These are phyloP conservation scores for Penicillium psychrofluorescens DNA, from an alignment of 495 filamentous ascomycete genomes.

Conservation along the genomic window DNA sequence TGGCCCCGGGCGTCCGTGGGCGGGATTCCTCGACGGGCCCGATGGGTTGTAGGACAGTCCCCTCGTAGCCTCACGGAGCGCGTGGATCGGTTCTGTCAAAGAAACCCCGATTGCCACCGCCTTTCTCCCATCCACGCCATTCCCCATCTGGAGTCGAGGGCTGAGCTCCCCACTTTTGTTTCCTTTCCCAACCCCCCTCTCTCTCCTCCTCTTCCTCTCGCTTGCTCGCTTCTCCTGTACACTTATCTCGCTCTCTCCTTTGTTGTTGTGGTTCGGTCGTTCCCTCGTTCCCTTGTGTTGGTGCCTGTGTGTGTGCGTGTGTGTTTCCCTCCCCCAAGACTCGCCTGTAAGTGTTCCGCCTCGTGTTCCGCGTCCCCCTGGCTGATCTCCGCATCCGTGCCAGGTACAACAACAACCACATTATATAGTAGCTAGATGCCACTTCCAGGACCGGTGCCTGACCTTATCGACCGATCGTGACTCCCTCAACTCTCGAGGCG, in stretches of 20 bases:
- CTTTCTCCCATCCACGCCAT: not conserved
- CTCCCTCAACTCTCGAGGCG: conserved; percentile 28
- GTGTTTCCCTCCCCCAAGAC: conserved; percentile 9
- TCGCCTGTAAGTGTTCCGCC: conserved; percentile 9
- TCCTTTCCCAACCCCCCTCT: conserved; percentile 19
- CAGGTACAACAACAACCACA: conserved; percentile 9
- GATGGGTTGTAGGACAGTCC: too few relatives aligned
- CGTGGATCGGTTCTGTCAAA: not conserved
- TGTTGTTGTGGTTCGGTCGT: conserved; percentile 7
- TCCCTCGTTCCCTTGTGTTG: conserved; percentile 15
- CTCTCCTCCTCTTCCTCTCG: conserved; percentile 21
- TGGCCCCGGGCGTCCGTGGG: too few relatives aligned
- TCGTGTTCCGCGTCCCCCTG: conserved; percentile 12
- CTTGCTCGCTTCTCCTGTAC: conserved; percentile 18
- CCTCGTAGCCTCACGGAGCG: not conserved
- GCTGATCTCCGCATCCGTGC: conserved; percentile 23
- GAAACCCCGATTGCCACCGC: not conserved
- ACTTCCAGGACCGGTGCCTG: not conserved
- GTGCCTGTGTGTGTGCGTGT: conserved; percentile 13
- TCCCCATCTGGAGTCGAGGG: conserved; percentile 12
- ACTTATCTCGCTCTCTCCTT: conserved; percentile 20
- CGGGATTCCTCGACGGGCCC: too few relatives aligned
- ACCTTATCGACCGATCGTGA: conserved; percentile 11
- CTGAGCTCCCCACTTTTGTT: conserved; percentile 21
- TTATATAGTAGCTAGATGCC: too few relatives aligned